Evolutionary conservation across 352 stramenopile species (phyloP).

Genomic region (Globisporangium okanoganense): DNA sequence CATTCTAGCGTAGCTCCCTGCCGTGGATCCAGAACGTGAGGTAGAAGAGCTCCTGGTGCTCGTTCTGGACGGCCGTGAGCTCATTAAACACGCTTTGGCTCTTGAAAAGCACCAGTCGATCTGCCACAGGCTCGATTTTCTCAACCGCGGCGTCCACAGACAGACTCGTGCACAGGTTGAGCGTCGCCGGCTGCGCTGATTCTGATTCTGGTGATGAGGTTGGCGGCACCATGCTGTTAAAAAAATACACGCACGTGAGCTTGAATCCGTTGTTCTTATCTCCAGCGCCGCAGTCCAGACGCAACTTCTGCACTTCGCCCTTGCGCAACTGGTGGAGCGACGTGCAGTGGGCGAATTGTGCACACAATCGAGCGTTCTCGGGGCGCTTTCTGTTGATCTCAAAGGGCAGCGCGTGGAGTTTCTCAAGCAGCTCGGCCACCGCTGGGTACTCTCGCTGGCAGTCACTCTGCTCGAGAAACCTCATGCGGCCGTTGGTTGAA

Average conservation of each 20-base stretch:
- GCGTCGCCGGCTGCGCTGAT: conserved; percentile 7
- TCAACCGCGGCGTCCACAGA: conserved; percentile 27
- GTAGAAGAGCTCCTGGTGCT: conserved; percentile 41
- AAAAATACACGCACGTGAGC: conserved; percentile 72
- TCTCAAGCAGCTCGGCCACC: conserved; percentile 67
- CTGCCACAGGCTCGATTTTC: conserved; percentile 25
- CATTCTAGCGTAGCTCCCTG: conserved; percentile 23
- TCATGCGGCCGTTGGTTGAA: conserved; percentile 28
- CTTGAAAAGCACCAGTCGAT: conserved; percentile 66
- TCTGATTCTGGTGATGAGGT: neutral
- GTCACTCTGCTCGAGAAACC: conserved; percentile 61
- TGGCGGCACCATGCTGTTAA: conserved; percentile 23
- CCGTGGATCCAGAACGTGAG: conserved; percentile 86
- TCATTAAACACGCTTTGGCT: conserved; percentile 70
- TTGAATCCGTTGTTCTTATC: conserved; percentile 81
- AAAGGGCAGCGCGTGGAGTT: conserved; percentile 69
- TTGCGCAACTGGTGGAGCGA: conserved; percentile 41
- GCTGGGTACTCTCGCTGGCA: conserved; percentile 60
- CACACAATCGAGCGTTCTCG: conserved; percentile 39
- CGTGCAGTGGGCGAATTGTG: conserved; percentile 66
- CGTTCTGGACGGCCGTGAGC: conserved; percentile 34
- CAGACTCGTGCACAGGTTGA: conserved; percentile 36
- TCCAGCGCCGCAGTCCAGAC: conserved; percentile 59
- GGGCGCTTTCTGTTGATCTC: conserved; percentile 79
- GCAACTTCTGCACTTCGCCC: conserved; percentile 46